Conservation (phyloP, 306 rosid species). For the Canavalia gladiata region DNA sequence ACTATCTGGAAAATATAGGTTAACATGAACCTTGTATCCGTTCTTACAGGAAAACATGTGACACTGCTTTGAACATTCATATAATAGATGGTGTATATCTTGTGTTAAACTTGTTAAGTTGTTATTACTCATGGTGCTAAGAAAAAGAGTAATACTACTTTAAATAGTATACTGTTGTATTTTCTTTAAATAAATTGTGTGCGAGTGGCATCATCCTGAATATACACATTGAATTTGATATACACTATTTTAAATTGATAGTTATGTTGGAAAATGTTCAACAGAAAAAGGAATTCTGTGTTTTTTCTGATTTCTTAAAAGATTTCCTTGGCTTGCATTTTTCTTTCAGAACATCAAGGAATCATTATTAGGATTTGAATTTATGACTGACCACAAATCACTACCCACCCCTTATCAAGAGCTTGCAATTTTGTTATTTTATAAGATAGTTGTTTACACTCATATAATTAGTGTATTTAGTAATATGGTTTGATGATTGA, state of each 20-base stretch:
- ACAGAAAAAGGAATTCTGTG: not conserved
- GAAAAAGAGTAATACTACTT: too few relatives aligned
- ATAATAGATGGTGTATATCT: not conserved
- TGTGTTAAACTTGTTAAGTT: not conserved
- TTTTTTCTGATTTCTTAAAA: not conserved
- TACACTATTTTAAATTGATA: not conserved
- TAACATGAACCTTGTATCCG: not conserved
- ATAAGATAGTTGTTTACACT: too few relatives aligned
- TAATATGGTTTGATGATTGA: not conserved
- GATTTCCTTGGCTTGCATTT: not conserved
- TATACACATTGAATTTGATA: not conserved
- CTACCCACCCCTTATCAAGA: not conserved
- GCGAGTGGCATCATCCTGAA: not conserved
- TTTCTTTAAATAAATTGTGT: not conserved
- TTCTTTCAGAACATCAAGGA: not conserved
- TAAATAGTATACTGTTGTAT: too few relatives aligned
- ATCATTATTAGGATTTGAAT: not conserved
- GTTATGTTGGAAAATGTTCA: constrained; percentile 8
- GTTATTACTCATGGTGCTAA: too few relatives aligned
- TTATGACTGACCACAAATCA: not conserved
- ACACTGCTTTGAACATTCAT: not conserved
- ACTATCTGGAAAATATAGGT: not conserved
- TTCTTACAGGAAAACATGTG: constrained; percentile 5
- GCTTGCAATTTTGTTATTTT: too few relatives aligned
- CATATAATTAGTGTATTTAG: not conserved